phyloP scores from a whole-genome alignment of 2,329 filamentous ascomycete species.

The Calonectria henricotiae region DNA sequence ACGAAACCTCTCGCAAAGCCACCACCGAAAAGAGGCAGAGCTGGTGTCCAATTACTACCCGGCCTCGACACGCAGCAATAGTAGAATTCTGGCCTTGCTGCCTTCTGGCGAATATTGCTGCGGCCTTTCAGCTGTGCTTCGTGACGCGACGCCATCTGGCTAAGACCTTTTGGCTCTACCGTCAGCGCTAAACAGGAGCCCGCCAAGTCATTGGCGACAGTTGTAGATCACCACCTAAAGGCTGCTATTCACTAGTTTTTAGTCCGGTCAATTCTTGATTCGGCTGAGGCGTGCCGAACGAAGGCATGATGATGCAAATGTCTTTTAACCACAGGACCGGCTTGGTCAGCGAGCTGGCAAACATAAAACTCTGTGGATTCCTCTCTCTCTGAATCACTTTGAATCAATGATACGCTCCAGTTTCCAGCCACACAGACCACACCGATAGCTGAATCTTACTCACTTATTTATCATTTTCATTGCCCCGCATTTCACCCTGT shows the following conservation, averaged over 20 bases:
- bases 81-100: not conserved
- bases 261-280: not conserved
- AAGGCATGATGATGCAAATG: conserved; percentile 7
- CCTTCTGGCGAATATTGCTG: not conserved
- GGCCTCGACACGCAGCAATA: not conserved
- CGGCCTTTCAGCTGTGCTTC: not conserved
- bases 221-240: not conserved
- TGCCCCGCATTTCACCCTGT: too few relatives aligned
- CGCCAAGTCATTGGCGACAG: not conserved
- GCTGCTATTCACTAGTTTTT: not conserved
- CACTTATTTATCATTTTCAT: too few relatives aligned
- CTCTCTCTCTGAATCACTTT: not conserved
- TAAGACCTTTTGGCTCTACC: not conserved
- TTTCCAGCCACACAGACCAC: too few relatives aligned
- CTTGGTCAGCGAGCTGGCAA: not conserved
- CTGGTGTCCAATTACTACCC: not conserved
- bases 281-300: not conserved
- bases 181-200: conserved; percentile 1
- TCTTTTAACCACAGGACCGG: not conserved
- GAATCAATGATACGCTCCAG: not conserved
- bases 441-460: not conserved
- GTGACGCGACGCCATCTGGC: conserved; percentile 3
- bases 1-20: not conserved
- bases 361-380: not conserved
- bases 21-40: not conserved